Conservation (phyloP, 2,329 filamentous ascomycete species). For the Diaporthe capsici region DNA sequence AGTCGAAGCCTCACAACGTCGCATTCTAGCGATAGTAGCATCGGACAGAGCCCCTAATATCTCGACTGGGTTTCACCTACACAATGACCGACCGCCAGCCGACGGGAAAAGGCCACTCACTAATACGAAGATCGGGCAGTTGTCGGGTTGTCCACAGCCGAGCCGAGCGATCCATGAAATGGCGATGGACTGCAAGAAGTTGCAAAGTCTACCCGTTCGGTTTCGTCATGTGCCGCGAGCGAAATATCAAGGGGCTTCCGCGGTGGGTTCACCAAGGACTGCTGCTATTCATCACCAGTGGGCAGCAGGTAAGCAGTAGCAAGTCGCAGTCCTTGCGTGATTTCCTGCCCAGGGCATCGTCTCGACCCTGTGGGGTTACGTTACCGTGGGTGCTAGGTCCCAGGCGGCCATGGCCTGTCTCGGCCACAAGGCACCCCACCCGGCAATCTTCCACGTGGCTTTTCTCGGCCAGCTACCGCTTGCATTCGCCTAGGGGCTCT, state of each 20-base stretch:
- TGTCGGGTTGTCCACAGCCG: conserved; percentile 14
- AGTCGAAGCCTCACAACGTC: conserved; percentile 28
- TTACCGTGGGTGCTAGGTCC: conserved; percentile 16
- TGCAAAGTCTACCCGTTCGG: conserved; percentile 7
- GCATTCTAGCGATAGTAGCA: conserved; percentile 20
- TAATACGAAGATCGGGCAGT: background rate
- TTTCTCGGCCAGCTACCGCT: conserved; percentile 31
- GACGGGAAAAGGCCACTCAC: conserved; percentile 15
- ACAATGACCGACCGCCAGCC: background rate
- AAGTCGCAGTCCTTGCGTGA: conserved; percentile 17
- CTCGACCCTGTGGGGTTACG: conserved; percentile 29
- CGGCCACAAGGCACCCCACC: conserved; percentile 7
- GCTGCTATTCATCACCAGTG: background rate
- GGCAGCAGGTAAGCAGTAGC: conserved; percentile 8
- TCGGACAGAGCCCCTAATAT: conserved; percentile 28
- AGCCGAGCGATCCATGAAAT: conserved; percentile 13
- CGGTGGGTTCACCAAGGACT: conserved; percentile 24
- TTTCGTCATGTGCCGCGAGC: conserved; percentile 28
- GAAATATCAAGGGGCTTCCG: conserved; percentile 30
- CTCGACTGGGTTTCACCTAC: conserved; percentile 39
- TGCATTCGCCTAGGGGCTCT: conserved; percentile 14
- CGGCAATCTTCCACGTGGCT: conserved; percentile 35
- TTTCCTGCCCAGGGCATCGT: conserved; percentile 27
- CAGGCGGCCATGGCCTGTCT: conserved; percentile 17
- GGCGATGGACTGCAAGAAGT: background rate